Evolutionary conservation across 106 monocot species (phyloP).

Genomic region (Phalaenopsis aphrodite): DNA sequence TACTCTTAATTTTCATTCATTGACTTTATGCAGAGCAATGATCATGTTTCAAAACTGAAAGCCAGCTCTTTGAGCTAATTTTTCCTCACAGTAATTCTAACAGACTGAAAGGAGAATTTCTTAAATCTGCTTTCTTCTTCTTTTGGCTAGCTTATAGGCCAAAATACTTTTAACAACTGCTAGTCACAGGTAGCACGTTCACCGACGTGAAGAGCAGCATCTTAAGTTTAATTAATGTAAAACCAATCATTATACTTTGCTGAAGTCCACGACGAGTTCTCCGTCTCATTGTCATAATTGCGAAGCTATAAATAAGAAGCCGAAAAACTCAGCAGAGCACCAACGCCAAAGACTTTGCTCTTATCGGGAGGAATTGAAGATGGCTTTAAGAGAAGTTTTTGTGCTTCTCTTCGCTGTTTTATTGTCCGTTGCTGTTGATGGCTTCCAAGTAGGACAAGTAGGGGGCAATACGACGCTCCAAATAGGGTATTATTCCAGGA

Average conservation of each 20-base stretch:
- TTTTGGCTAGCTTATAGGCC: too few species aligned
- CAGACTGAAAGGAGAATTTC: too few species aligned
- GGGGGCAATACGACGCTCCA: background rate
- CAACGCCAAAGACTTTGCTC: background rate
- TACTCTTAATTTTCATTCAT: too few species aligned
- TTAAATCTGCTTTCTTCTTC: too few species aligned
- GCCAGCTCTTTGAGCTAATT: too few species aligned
- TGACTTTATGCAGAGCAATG: too few species aligned
- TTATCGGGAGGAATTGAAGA: background rate
- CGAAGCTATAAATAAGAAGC: background rate
- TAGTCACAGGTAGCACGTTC: background rate
- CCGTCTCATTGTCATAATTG: background rate
- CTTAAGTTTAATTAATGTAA: background rate
- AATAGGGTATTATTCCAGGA: conserved; percentile 25
- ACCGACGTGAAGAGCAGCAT: background rate
- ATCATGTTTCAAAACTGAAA: too few species aligned
- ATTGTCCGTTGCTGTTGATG: background rate
- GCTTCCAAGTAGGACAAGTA: background rate
- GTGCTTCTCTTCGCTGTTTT: background rate
- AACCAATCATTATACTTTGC: background rate
- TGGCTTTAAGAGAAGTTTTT: background rate
- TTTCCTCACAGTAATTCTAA: too few species aligned
- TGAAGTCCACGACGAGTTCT: background rate
- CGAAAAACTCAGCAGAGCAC: background rate
- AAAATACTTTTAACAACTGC: background rate